These are phyloP conservation scores for Colletotrichum lini DNA, from an alignment of 2,329 filamentous ascomycete genomes.

Conservation along the genomic window DNA sequence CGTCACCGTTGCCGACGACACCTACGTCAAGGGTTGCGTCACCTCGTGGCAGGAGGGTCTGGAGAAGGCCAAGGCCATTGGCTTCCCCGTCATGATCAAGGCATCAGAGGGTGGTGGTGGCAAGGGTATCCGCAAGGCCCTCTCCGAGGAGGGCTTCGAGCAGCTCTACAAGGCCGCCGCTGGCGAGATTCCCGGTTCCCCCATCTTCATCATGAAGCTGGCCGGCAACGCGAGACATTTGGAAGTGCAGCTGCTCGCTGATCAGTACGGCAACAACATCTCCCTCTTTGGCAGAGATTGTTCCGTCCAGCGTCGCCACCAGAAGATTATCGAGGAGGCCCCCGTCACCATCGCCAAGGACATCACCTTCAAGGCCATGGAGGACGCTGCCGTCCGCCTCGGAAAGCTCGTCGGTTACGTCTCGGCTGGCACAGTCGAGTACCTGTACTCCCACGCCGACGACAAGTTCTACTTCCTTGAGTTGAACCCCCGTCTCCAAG, in stretches of 20 bases:
- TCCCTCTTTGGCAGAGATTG: slow-evolving; percentile 99
- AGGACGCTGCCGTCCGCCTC: slow-evolving; percentile 93
- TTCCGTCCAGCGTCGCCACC: slow-evolving; percentile 97
- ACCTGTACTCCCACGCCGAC: slow-evolving; percentile 96
- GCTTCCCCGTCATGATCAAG: slow-evolving; percentile 99
- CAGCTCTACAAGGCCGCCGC: slow-evolving; percentile 94
- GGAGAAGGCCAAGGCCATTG: slow-evolving; percentile 87
- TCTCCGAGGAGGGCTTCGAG: slow-evolving; percentile 86
- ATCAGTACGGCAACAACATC: slow-evolving; percentile 99
- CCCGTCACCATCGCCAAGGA: slow-evolving; percentile 96
- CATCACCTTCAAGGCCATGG: slow-evolving; percentile 94
- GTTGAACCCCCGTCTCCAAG: slow-evolving; percentile 98
- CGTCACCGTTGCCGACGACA: slow-evolving; percentile 88
- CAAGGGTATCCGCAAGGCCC: slow-evolving; percentile 98
- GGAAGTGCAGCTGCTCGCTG: slow-evolving; percentile 96
- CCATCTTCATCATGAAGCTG: slow-evolving; percentile 99
- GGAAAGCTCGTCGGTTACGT: slow-evolving; percentile 97
- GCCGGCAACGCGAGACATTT: slow-evolving; percentile 96
- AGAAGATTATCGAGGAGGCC: slow-evolving; percentile 99
- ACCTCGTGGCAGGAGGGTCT: slow-evolving; percentile 92
- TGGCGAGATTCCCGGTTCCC: slow-evolving; percentile 97
- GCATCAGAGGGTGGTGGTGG: slow-evolving; percentile 99
- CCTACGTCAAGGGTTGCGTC: slow-evolving; percentile 94
- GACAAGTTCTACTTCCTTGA: slow-evolving; percentile 99
- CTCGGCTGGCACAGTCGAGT: slow-evolving; percentile 98